Evolutionary conservation across 768 basidiomycete species (phyloP).

Genomic region (Mycena haematopus): DNA sequence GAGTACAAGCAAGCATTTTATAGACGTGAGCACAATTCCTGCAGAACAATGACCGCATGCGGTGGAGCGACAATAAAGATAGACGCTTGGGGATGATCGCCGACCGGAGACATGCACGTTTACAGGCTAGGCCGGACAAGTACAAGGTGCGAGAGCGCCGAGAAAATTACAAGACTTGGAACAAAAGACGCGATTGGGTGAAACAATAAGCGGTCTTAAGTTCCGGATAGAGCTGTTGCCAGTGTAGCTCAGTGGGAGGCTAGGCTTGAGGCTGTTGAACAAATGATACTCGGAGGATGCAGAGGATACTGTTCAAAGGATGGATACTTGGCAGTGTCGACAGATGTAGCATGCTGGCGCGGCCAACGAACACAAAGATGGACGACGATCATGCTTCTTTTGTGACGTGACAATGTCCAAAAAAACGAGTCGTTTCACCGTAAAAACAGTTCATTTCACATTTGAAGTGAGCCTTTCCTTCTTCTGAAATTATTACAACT

Average conservation of each 20-base stretch:
- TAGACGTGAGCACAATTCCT: slow-evolving; percentile 1
- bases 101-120: background rate
- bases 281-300: background rate
- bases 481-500: no score
- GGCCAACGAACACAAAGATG: no score
- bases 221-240: background rate
- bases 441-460: no score
- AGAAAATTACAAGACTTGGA: background rate
- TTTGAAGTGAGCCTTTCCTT: no score
- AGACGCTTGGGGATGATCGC: background rate
- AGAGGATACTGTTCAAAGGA: no score
- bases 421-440: no score
- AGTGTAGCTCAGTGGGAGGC: background rate
- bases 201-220: background rate
- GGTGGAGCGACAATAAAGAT: slow-evolving; percentile 4
- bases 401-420: no score
- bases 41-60: slow-evolving; percentile 6
- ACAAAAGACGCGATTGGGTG: slow-evolving; percentile 6
- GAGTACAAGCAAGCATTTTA: slow-evolving; percentile 11
- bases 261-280: background rate
- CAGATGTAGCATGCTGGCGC: no score
- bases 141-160: background rate
- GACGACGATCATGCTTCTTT: no score
- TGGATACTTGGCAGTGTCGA: no score
- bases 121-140: background rate